Evolutionary conservation across 257 asterid genomes (phyloP), one percentile per base, ranked within the genome.

Genomic region (Solanum dulcamara): DNA sequence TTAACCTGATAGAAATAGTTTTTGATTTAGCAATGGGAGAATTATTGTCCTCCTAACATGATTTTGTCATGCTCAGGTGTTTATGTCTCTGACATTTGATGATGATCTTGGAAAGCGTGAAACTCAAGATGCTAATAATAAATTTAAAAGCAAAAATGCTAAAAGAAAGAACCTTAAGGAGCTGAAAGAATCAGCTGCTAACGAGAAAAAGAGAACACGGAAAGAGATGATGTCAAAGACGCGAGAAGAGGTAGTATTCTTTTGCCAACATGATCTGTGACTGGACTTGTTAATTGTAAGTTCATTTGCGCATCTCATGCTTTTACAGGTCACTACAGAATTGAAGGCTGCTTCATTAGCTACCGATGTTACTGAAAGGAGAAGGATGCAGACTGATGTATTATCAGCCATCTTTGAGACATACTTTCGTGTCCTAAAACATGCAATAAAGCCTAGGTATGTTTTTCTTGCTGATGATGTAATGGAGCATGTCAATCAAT

Each of bases 181-280:
- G 89, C 91, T 86, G 87, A 94, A 90, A 83, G 90, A 94, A 22
- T 10, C 87, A 81, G 90, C 93, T 18, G 93, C 90, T 1, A 94
- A 92, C 46, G 93, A 91, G 87, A 90, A 93, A 90, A 97, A 95
- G 92, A 92, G 90, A 88, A 77, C 80, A 83, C 91, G 81, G 91
- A 91, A 93, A 89, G 97, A 94, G 85, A 86, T 88, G 85, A 84
- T 92, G 89, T 90, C 93, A 66, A 92, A 90, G 95, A 95, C 99
- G 51, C 87, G 96, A 85, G 95, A 94, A 85, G 98, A 97, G 98
- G 99, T 97, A 88, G 99, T 97, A 88, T 68, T 74, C 37, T 74
- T 51, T 67, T 42, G 84, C 35, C 84, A 83, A 79, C 57, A 32
- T 24, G 82, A 71, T 71, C 57, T 77, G 30, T 59, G 32, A 68